Evolutionary conservation across 83 land plant genomes (phyloP).

Genomic region (Diphasiastrum complanatum): DNA sequence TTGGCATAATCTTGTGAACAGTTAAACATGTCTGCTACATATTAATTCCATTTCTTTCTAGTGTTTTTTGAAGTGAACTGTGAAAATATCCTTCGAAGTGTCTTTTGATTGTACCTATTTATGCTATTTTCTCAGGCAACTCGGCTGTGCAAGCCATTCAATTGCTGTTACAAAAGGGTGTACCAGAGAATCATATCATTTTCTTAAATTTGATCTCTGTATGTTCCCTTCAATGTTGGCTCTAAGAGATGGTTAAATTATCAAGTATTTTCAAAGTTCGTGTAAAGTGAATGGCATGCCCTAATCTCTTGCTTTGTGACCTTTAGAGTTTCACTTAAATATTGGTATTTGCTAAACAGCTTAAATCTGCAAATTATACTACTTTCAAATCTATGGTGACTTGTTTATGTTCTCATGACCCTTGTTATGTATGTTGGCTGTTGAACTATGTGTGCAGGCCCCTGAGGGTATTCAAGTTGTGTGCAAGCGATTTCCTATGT

Average conservation of each 20-base stretch:
- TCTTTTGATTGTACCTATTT: neutral
- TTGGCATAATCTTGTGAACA: too few relatives aligned
- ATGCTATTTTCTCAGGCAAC: conserved; percentile 43
- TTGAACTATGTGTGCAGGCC: conserved; percentile 39
- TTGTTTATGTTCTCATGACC: neutral
- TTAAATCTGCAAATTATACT: neutral
- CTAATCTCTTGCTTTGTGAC: too few relatives aligned
- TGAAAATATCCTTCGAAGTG: too few relatives aligned
- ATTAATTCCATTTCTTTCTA: too few relatives aligned
- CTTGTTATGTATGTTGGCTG: neutral
- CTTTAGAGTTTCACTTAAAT: too few relatives aligned
- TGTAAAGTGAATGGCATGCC: too few relatives aligned
- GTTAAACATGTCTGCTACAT: too few relatives aligned
- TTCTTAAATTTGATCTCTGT: conserved; percentile 91
- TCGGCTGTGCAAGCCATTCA: conserved; percentile 81
- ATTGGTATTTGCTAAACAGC: too few relatives aligned
- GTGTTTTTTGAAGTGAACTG: too few relatives aligned
- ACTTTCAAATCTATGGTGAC: neutral
- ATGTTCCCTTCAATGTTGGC: conserved; percentile 13
- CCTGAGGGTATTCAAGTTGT: conserved; percentile 86
- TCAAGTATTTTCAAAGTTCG: too few relatives aligned
- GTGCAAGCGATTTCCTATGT: conserved; percentile 62
- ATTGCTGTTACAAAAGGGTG: conserved; percentile 65
- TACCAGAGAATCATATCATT: conserved; percentile 75
- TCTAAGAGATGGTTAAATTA: neutral